phyloP scores from a whole-genome alignment of 768 basidiomycete genomes.

The Boletus pseudopeckii region DNA sequence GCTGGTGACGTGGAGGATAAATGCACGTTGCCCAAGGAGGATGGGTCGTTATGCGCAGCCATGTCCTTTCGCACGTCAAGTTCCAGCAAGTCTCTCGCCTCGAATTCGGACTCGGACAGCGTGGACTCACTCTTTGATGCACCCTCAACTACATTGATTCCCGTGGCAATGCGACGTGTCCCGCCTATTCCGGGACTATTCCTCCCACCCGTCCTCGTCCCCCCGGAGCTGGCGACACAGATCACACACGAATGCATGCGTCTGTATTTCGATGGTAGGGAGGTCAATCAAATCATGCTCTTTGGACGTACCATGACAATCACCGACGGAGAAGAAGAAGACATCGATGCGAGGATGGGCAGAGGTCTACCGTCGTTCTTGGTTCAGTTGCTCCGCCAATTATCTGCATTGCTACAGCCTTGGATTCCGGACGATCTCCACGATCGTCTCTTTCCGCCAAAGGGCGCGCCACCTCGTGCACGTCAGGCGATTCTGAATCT shows the following conservation, averaged over 20 bases:
- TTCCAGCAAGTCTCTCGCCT: neutral
- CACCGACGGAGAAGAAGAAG: constrained; percentile 8
- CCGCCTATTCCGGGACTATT: constrained; percentile 67
- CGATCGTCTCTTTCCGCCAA: constrained; percentile 57
- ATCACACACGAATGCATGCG: constrained; percentile 51
- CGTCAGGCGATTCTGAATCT: constrained; percentile 89
- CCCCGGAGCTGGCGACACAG: constrained; percentile 48
- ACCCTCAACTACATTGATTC: constrained; percentile 14
- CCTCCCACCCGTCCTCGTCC: constrained; percentile 50
- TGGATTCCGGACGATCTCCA: constrained; percentile 49
- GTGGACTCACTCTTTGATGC: constrained; percentile 54
- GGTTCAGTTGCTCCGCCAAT: constrained; percentile 44
- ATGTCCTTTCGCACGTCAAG: constrained; percentile 7
- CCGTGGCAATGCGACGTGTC: constrained; percentile 31
- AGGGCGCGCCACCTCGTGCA: constrained; percentile 39
- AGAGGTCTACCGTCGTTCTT: constrained; percentile 58
- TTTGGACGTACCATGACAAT: constrained; percentile 51
- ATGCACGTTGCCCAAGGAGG: neutral
- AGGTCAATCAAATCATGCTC: constrained; percentile 82
- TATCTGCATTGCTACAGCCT: constrained; percentile 49
- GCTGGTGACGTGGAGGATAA: constrained; percentile 3
- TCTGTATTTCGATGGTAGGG: constrained; percentile 49
- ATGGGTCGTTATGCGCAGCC: neutral
- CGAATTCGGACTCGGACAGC: constrained; percentile 21
- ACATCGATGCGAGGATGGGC: constrained; percentile 19